Conservation (phyloP, 768 basidiomycete species). For the Suillus discolor region DNA sequence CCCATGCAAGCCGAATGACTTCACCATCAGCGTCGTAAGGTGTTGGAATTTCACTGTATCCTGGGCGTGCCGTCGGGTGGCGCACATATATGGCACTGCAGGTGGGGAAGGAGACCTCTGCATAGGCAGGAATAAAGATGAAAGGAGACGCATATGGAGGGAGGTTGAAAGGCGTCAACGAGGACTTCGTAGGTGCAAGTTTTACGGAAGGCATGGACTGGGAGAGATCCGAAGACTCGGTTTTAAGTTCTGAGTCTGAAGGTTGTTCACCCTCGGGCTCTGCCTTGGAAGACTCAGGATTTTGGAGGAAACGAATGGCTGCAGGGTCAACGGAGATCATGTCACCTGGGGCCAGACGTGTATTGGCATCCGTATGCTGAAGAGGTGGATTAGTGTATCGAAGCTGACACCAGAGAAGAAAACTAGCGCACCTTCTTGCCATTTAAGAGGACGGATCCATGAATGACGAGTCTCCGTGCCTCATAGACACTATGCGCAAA, state of each 20-base stretch:
- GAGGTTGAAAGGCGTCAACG: constrained; percentile 76
- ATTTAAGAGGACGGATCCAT: constrained; percentile 87
- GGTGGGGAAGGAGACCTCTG: constrained; percentile 83
- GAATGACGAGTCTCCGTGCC: constrained; percentile 82
- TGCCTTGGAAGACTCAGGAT: constrained; percentile 25
- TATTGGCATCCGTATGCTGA: constrained; percentile 84
- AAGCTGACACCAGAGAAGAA: neutral
- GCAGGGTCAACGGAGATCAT: constrained; percentile 87
- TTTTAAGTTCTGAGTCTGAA: constrained; percentile 2
- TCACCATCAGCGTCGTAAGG: constrained; percentile 97
- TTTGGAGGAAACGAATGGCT: constrained; percentile 73
- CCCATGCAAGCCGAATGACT: constrained; percentile 91
- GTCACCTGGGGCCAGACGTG: constrained; percentile 90
- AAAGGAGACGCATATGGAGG: constrained; percentile 88
- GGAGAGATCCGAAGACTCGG: neutral
- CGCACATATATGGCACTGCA: constrained; percentile 93
- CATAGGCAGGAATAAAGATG: constrained; percentile 91
- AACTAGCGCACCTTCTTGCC: constrained; percentile 73
- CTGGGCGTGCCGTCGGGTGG: constrained; percentile 95
- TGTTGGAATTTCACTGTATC: constrained; percentile 93
- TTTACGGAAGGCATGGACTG: constrained; percentile 1
- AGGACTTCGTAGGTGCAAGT: constrained; percentile 16
- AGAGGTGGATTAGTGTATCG: constrained; percentile 7
- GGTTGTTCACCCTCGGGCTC: constrained; percentile 12
- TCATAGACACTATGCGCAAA: constrained; percentile 89